Evolutionary conservation across 2,329 filamentous ascomycete genomes (phyloP), one percentile per base, ranked within the genome.

Genomic region (Capronia epimyces): DNA sequence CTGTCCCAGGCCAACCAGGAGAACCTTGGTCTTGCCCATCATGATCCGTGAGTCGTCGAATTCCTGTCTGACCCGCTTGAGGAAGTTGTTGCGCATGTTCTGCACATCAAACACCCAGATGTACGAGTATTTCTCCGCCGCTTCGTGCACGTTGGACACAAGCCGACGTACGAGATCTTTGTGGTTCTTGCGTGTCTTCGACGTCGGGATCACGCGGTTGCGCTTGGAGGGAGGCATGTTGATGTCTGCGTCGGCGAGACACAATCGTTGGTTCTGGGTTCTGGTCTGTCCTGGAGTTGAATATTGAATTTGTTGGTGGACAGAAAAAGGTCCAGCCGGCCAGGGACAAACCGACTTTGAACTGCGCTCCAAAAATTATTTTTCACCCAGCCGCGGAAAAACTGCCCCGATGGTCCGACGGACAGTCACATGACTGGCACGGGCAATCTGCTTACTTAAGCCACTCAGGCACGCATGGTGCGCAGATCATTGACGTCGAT

Each of bases 11-110:
- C 93, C 90, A 73, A 93, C 91, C 63, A 87, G 84, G 89, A 97
- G 97, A 70, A 98, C 90, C 75, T 97, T 97, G 53, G 91, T 97
- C 77, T 97, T 98, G 74, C 91, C 93, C 72, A 96, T 97, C 82
- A 97, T 97, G 68, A 98, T 76, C 63, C 90, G 50, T 46, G 46
- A 64, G 50, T 60, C 65, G 43, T 64, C 66, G 36, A 68, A 60
- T 12, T 67, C 69, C 21, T 66, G 63, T 24, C 60, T 52, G 31
- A 69, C 65, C 3, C 67, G 66, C 57, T 71, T 71, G 52, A 67
- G 67, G 50, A 67, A 90, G 63, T 84, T 94, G 75, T 98, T 98
- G 69, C 93, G 89, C 89, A 95, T 95, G 76, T 97, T 96, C 67
- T 95, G 87, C 62, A 98, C 84, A 65, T 81, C 80, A 70, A 98